Percentiles rank a stretch among this genome's conserved stretches.
Evolutionary conservation across 352 stramenopile species (phyloP).

Genomic region (Globisporangium nunn): DNA sequence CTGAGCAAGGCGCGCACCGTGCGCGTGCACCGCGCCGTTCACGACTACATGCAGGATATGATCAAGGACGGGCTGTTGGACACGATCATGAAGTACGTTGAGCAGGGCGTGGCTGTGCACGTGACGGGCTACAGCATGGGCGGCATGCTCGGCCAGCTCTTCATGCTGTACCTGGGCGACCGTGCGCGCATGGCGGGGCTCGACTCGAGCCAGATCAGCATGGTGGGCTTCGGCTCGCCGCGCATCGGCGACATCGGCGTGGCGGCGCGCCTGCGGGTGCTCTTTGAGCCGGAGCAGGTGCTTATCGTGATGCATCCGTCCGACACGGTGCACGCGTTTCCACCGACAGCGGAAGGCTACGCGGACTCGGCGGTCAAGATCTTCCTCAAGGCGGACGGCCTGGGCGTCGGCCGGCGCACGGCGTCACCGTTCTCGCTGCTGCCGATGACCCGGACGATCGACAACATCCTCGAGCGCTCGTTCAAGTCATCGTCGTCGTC

Average conservation of each 20-base stretch:
- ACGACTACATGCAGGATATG: slow-evolving; percentile 84
- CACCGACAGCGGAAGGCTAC: slow-evolving; percentile 75
- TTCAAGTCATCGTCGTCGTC: slow-evolving; percentile 38
- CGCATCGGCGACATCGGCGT: slow-evolving; percentile 76
- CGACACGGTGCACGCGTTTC: slow-evolving; percentile 78
- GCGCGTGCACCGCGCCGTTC: slow-evolving; percentile 72
- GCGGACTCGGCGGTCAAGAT: slow-evolving; percentile 78
- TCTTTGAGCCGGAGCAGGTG: slow-evolving; percentile 75
- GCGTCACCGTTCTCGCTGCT: slow-evolving; percentile 71
- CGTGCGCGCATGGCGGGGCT: slow-evolving; percentile 65
- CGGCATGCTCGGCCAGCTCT: slow-evolving; percentile 68
- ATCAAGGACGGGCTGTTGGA: slow-evolving; percentile 70
- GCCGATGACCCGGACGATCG: slow-evolving; percentile 65
- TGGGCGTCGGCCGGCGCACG: slow-evolving; percentile 55
- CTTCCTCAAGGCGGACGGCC: slow-evolving; percentile 66
- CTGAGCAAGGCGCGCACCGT: slow-evolving; percentile 53
- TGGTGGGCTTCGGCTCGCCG: slow-evolving; percentile 79
- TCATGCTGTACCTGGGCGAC: slow-evolving; percentile 77
- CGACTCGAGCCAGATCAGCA: slow-evolving; percentile 76
- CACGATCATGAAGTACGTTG: slow-evolving; percentile 66
- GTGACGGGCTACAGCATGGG: slow-evolving; percentile 86
- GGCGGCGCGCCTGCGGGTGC: slow-evolving; percentile 55
- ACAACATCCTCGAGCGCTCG: slow-evolving; percentile 63
- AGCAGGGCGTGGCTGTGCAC: slow-evolving; percentile 63
- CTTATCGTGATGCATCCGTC: slow-evolving; percentile 83